These are phyloP conservation scores for Diplodia scrobiculata DNA, from an alignment of 2,329 filamentous ascomycete genomes.

Conservation along the genomic window DNA sequence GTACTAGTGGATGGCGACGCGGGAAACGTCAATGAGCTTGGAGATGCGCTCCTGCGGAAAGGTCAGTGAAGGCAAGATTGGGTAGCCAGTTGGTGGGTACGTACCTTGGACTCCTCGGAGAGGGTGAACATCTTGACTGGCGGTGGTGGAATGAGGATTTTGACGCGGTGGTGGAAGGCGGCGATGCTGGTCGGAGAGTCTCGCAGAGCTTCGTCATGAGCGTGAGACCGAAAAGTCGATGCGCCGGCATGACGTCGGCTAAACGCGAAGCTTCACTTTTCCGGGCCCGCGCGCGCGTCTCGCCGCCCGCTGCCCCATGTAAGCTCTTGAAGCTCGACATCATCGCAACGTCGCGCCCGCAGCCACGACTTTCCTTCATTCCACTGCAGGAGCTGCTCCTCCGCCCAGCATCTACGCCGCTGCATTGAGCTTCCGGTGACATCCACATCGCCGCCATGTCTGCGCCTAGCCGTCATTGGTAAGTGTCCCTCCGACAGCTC, in stretches of 20 bases:
- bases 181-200: constrained; percentile 17
- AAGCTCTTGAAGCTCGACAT: constrained; percentile 24
- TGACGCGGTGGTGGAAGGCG: constrained; percentile 15
- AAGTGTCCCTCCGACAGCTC: not conserved
- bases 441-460: constrained; percentile 13
- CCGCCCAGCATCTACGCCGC: not conserved
- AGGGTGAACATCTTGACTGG: constrained; percentile 58
- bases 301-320: constrained; percentile 20
- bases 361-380: not conserved
- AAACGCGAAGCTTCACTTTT: constrained; percentile 6
- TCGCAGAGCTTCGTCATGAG: constrained; percentile 20
- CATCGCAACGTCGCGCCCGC: constrained; percentile 1
- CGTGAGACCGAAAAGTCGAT: constrained; percentile 26
- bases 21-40: constrained; percentile 91
- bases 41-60: constrained; percentile 89
- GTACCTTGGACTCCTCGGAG: constrained; percentile 96
- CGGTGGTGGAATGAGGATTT: not conserved
- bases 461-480: constrained; percentile 26
- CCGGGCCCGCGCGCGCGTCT: constrained; percentile 16
- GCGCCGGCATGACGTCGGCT: constrained; percentile 10
- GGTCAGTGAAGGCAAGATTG: not conserved
- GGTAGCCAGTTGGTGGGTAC: constrained; percentile 34
- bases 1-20: constrained; percentile 94
- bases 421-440: not conserved
- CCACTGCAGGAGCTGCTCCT: not conserved